A percentile compares a stretch with the other conserved stretches of the same genome.
Conservation (phyloP, 306 rosid genomes). For the Rubus idaeus region DNA sequence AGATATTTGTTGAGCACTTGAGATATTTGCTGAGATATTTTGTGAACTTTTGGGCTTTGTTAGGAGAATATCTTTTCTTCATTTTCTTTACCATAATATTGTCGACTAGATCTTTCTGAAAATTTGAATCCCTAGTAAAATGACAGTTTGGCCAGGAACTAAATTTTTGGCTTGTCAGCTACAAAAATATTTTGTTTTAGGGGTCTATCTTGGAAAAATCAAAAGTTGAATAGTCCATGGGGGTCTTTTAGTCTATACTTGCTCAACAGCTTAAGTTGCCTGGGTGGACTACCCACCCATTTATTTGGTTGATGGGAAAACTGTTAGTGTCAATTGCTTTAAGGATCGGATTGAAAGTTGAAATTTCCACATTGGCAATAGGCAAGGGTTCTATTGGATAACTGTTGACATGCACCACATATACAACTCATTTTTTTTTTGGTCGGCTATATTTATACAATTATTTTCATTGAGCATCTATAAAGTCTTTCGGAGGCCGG, state of each 20-base stretch:
- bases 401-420: background rate
- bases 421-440: background rate
- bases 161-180: background rate
- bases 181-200: background rate
- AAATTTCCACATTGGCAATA: background rate
- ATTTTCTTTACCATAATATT: background rate
- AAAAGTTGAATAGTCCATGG: background rate
- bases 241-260: background rate
- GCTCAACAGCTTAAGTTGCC: background rate
- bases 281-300: background rate
- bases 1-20: background rate
- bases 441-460: background rate
- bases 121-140: background rate
- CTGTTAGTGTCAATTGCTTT: background rate
- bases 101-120: slow-evolving; percentile 1
- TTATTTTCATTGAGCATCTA: too few relatives aligned
- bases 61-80: background rate
- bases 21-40: background rate
- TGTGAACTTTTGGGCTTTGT: background rate
- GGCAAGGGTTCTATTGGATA: background rate
- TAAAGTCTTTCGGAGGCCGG: too few relatives aligned
- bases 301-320: background rate
- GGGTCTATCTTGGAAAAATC: slow-evolving; percentile 1
- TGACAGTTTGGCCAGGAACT: slow-evolving; percentile 6
- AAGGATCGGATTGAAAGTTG: background rate